These are phyloP conservation scores for Metschnikowia matae DNA, from an alignment of 805 yeast species.

Conservation along the genomic window DNA sequence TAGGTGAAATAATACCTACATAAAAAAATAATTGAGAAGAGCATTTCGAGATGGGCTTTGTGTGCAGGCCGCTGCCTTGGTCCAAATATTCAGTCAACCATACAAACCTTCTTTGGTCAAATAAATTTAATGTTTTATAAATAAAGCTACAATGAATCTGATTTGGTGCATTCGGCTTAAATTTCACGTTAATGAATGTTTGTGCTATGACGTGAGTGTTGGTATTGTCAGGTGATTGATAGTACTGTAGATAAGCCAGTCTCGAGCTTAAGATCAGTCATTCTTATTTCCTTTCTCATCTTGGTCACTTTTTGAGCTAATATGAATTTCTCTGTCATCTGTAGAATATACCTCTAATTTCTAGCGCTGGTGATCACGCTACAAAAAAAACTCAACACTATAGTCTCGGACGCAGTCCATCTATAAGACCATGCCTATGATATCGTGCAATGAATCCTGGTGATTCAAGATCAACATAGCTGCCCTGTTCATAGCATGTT, in stretches of 20 bases:
- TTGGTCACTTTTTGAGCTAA: no score
- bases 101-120: neutral
- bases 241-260: no score
- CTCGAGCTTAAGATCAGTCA: no score
- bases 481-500: slow-evolving; percentile 38
- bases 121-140: no score
- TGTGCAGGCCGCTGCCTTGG: slow-evolving; percentile 9
- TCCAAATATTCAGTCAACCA: neutral
- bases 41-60: slow-evolving; percentile 14
- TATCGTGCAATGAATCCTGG: slow-evolving; percentile 16
- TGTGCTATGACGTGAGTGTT: no score
- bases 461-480: slow-evolving; percentile 35
- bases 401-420: neutral
- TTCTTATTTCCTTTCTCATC: no score
- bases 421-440: slow-evolving; percentile 10
- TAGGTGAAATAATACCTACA: neutral
- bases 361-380: neutral
- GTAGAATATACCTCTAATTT: neutral
- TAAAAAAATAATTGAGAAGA: slow-evolving; percentile 7
- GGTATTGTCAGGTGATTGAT: no score
- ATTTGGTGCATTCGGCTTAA: no score
- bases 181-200: no score
- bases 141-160: no score
- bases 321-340: no score
- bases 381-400: neutral